phyloP scores from a whole-genome alignment of 2,329 filamentous ascomycete genomes.

The Colletotrichum acutatum region DNA sequence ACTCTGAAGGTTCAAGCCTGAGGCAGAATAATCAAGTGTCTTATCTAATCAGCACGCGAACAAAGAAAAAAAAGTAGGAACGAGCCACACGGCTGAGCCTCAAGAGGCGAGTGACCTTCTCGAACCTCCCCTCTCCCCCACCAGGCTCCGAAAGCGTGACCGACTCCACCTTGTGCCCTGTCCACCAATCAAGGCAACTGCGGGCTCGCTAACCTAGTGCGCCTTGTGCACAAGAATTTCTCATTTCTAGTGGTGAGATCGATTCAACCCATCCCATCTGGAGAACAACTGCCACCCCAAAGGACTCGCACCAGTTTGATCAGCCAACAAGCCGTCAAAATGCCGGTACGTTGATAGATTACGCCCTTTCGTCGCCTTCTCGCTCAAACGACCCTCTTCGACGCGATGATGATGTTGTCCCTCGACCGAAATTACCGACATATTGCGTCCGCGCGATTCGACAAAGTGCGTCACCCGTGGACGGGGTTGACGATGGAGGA shows the following conservation, averaged over 20 bases:
- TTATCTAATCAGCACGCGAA: slow-evolving; percentile 28
- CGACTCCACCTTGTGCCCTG: slow-evolving; percentile 25
- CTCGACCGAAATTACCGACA: slow-evolving; percentile 2
- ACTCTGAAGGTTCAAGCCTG: neutral
- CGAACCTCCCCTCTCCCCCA: neutral
- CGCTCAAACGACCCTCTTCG: neutral
- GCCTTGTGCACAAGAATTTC: slow-evolving; percentile 33
- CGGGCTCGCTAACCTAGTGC: slow-evolving; percentile 34
- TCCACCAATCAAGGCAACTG: slow-evolving; percentile 33
- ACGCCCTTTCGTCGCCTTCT: neutral
- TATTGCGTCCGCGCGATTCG: neutral
- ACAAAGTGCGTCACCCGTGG: neutral
- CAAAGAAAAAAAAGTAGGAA: neutral
- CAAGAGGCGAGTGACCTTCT: slow-evolving; percentile 7
- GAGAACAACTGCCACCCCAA: slow-evolving; percentile 34
- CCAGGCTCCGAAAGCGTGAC: slow-evolving; percentile 27
- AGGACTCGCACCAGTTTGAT: slow-evolving; percentile 48
- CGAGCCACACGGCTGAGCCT: slow-evolving; percentile 10
- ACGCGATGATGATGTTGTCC: slow-evolving; percentile 22
- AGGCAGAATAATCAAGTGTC: neutral
- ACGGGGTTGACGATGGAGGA: neutral
- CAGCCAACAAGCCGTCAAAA: slow-evolving; percentile 52
- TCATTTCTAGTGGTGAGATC: slow-evolving; percentile 14
- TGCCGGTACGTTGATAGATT: slow-evolving; percentile 48
- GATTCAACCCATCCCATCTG: slow-evolving; percentile 13